A percentile compares a stretch with the other conserved stretches of the same genome.
These are phyloP conservation scores for Zoysia japonica DNA, from an alignment of 176 grass and related monocot species.

Conservation along the genomic window DNA sequence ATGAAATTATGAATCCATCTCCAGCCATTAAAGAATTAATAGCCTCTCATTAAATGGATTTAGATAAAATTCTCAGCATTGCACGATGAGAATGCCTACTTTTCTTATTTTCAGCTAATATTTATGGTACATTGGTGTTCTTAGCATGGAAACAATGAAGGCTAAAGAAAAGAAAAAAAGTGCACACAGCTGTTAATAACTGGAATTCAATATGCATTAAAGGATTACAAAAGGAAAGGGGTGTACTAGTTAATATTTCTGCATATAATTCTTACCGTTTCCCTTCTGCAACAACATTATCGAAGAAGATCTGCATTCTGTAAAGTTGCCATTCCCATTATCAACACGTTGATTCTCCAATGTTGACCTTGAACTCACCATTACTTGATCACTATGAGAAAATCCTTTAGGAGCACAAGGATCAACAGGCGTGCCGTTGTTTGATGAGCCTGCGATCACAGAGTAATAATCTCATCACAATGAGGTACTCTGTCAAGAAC, in stretches of 20 bases:
- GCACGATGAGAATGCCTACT: not conserved
- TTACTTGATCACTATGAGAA: conserved; percentile 47
- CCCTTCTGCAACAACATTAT: conserved; percentile 57
- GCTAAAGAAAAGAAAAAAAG: conserved; percentile 2
- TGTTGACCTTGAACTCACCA: conserved; percentile 38
- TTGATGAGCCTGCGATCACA: conserved; percentile 36
- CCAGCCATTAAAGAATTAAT: conserved; percentile 9
- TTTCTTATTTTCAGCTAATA: conserved; percentile 8
- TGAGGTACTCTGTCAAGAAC: not conserved
- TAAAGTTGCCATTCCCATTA: conserved; percentile 65
- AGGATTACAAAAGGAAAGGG: conserved; percentile 8
- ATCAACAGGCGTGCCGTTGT: conserved; percentile 51
- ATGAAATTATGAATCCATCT: conserved; percentile 15
- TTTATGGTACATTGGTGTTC: not conserved
- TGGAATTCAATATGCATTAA: not conserved
- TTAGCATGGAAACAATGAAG: conserved; percentile 25
- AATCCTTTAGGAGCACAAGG: conserved; percentile 82
- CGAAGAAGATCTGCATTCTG: conserved; percentile 56
- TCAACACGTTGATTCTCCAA: conserved; percentile 45
- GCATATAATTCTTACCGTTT: conserved; percentile 54
- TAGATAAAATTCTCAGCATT: not conserved
- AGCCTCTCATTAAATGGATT: not conserved
- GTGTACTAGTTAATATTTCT: not conserved
- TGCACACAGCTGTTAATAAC: conserved; percentile 1
- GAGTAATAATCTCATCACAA: not conserved